A percentile compares a stretch with the other conserved stretches of the same genome.
Conservation (phyloP, 2,329 filamentous ascomycete species). For the Boeremia lycopersici region DNA sequence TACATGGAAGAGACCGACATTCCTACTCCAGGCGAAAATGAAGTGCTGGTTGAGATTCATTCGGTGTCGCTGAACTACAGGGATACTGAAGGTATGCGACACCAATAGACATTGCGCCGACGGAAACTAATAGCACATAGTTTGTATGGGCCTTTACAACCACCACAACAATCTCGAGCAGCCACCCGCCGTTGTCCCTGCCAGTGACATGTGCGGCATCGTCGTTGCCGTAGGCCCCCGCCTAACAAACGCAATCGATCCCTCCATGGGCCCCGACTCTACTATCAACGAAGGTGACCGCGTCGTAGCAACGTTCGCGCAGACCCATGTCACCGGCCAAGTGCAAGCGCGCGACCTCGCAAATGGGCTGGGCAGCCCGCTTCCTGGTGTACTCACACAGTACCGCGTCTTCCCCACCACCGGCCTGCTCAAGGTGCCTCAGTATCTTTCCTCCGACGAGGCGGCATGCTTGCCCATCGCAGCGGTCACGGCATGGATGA, state of each 20-base stretch:
- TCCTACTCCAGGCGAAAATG: conserved; percentile 46
- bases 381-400: conserved; percentile 62
- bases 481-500: conserved; percentile 69
- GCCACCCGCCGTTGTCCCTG: conserved; percentile 61
- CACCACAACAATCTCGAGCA: conserved; percentile 63
- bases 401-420: conserved; percentile 64
- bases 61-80: conserved; percentile 62
- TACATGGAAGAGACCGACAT: conserved; percentile 41
- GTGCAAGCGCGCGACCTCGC: conserved; percentile 61
- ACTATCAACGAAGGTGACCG: conserved; percentile 59
- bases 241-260: conserved; percentile 46
- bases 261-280: conserved; percentile 53
- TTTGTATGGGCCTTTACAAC: conserved; percentile 69
- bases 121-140: conserved; percentile 45
- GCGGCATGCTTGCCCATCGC: conserved; percentile 67
- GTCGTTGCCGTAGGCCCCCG: conserved; percentile 57
- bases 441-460: conserved; percentile 64
- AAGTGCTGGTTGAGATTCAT: conserved; percentile 59
- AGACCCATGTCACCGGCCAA: conserved; percentile 63
- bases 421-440: conserved; percentile 63
- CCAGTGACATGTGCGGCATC: conserved; percentile 73
- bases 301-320: conserved; percentile 70
- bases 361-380: conserved; percentile 65
- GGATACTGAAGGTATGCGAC: conserved; percentile 52
- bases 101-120: too few relatives aligned